These are phyloP conservation scores for Cryptosporidium sp. DNA, from an alignment of 169 alveolate genomes.

Conservation along the genomic window DNA sequence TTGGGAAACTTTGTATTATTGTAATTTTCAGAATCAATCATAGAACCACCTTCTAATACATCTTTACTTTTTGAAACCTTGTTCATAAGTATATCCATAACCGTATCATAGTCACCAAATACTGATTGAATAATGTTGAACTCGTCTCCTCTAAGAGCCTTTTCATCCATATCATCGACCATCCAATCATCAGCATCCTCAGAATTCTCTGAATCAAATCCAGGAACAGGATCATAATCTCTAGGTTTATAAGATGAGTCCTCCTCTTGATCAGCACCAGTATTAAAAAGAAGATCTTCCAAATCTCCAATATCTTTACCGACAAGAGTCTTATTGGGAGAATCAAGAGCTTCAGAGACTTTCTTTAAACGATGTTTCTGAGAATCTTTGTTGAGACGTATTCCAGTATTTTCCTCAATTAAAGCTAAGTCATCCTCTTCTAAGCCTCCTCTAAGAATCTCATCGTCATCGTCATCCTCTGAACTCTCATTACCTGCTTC, in stretches of 20 bases:
- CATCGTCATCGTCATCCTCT: slow-evolving; percentile 72
- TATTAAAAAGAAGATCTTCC: slow-evolving; percentile 45
- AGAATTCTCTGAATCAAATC: slow-evolving; percentile 9
- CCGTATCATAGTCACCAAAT: slow-evolving; percentile 72
- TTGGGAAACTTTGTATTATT: background rate
- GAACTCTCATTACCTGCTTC: slow-evolving; percentile 22
- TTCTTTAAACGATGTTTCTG: slow-evolving; percentile 62
- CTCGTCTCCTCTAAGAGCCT: slow-evolving; percentile 25
- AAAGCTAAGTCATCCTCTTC: slow-evolving; percentile 66
- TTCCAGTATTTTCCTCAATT: slow-evolving; percentile 72
- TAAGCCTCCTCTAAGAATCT: slow-evolving; percentile 49
- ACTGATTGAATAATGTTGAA: slow-evolving; percentile 68
- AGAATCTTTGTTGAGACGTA: slow-evolving; percentile 39
- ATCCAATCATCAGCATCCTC: slow-evolving; percentile 68
- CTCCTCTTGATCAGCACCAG: slow-evolving; percentile 17
- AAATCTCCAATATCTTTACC: slow-evolving; percentile 63
- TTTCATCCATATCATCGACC: slow-evolving; percentile 60
- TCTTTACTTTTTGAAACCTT: slow-evolving; percentile 28
- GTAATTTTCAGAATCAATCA: background rate
- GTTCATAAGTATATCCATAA: slow-evolving; percentile 63
- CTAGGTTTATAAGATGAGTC: background rate
- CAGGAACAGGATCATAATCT: background rate
- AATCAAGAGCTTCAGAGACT: slow-evolving; percentile 52
- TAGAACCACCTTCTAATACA: background rate
- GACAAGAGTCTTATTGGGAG: slow-evolving; percentile 24